phyloP scores from a whole-genome alignment of 2,329 filamentous ascomycete species.

The Fusarium sp. region DNA sequence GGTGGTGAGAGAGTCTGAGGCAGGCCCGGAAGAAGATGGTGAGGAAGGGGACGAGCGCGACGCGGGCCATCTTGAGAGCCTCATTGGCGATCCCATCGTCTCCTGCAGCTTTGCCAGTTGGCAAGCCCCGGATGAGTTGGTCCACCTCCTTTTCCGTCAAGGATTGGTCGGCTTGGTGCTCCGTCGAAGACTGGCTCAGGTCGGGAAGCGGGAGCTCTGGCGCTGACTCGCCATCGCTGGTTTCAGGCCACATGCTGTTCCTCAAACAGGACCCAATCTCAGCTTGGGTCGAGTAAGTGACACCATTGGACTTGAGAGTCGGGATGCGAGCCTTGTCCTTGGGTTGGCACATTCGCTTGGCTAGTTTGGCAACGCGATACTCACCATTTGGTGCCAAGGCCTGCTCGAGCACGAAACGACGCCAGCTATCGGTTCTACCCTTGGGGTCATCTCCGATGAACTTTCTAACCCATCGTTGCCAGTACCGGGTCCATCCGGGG shows the following conservation, averaged over 20 bases:
- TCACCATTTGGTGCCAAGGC: not conserved
- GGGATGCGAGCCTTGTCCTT: not conserved
- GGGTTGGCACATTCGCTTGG: not conserved
- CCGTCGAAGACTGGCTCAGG: not conserved
- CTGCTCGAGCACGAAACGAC: not conserved
- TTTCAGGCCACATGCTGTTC: slow-evolving; percentile 1
- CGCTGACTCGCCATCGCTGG: not conserved
- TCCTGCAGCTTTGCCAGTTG: slow-evolving; percentile 1
- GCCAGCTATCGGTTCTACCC: not conserved
- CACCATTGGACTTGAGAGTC: not conserved
- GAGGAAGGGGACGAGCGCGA: not conserved
- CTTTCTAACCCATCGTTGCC: not conserved
- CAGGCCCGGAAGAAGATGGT: not conserved
- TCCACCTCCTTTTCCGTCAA: not conserved
- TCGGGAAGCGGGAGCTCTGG: not conserved
- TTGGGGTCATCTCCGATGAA: not conserved
- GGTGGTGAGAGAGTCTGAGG: slow-evolving; percentile 4
- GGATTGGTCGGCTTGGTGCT: not conserved
- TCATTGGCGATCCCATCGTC: slow-evolving; percentile 8
- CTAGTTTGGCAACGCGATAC: not conserved
- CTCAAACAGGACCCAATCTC: not conserved
- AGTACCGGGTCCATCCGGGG: not conserved
- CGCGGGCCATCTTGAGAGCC: slow-evolving; percentile 3
- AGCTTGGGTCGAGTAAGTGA: not conserved
- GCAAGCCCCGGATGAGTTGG: not conserved